Evolutionary conservation across 208 protist species (phyloP).

Genomic region (Wallacemonas collosoma): DNA sequence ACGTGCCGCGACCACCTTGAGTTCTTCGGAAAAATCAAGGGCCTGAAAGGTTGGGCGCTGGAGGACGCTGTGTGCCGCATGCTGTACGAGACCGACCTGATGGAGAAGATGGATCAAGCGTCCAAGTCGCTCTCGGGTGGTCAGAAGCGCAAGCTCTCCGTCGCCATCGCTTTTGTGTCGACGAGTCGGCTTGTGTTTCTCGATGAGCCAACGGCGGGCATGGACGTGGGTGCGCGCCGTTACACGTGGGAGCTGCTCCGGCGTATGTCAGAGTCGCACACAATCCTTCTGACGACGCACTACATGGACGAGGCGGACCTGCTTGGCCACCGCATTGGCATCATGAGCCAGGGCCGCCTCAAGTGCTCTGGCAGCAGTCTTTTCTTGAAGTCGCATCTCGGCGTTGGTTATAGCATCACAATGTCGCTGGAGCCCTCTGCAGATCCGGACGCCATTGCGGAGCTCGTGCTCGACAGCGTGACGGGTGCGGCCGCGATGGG

Average conservation of each 20-base stretch:
- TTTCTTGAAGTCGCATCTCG: constrained; percentile 45
- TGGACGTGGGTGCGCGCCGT: constrained; percentile 68
- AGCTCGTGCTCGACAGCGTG: constrained; percentile 21
- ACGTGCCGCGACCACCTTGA: constrained; percentile 82
- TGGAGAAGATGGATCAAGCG: constrained; percentile 32
- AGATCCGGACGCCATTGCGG: constrained; percentile 17
- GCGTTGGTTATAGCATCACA: constrained; percentile 37
- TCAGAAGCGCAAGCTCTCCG: constrained; percentile 54
- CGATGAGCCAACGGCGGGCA: constrained; percentile 77
- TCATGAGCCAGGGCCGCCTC: constrained; percentile 62
- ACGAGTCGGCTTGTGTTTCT: constrained; percentile 48
- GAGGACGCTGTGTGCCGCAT: constrained; percentile 31
- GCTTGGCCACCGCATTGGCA: constrained; percentile 83
- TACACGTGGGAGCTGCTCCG: constrained; percentile 53
- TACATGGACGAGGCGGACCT: constrained; percentile 94
- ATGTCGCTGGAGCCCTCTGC: constrained; percentile 19
- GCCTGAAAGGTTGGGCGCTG: constrained; percentile 31
- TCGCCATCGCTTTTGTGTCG: constrained; percentile 62
- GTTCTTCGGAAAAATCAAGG: constrained; percentile 91
- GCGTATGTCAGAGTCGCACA: constrained; percentile 28
- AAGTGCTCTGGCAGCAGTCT: constrained; percentile 40
- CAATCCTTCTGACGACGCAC: constrained; percentile 70
- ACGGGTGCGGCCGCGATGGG: constrained; percentile 7
- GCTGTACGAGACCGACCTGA: constrained; percentile 35
- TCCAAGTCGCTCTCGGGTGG: constrained; percentile 48